Evolutionary conservation across 495 filamentous ascomycete species (phyloP).

Genomic region (Tuber calosporum): DNA sequence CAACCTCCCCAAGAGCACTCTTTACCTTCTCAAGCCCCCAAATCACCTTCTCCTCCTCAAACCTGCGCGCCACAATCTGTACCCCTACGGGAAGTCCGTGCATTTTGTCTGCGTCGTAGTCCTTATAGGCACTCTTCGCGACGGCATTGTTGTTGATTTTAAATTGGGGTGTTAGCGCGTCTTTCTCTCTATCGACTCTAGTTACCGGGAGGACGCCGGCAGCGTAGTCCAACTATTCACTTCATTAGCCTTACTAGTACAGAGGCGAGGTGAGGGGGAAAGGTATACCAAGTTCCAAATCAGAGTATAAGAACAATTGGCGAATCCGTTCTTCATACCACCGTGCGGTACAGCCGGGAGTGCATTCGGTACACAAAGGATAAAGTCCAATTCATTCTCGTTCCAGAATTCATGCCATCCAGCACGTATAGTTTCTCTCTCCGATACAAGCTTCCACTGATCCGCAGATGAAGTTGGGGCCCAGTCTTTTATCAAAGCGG

Average conservation of each 20-base stretch:
- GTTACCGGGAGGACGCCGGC: slow-evolving; percentile 80
- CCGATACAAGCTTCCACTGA: slow-evolving; percentile 71
- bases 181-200: slow-evolving; percentile 63
- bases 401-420: slow-evolving; percentile 81
- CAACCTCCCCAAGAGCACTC: slow-evolving; percentile 35
- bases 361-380: slow-evolving; percentile 79
- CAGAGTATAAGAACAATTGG: slow-evolving; percentile 90
- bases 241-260: background rate
- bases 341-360: slow-evolving; percentile 83
- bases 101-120: slow-evolving; percentile 81
- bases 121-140: slow-evolving; percentile 73
- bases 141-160: slow-evolving; percentile 66
- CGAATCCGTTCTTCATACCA: slow-evolving; percentile 78
- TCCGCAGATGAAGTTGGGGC: slow-evolving; percentile 61
- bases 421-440: slow-evolving; percentile 68
- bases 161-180: slow-evolving; percentile 57
- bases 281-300: slow-evolving; percentile 72
- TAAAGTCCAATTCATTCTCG: slow-evolving; percentile 62
- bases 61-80: slow-evolving; percentile 70
- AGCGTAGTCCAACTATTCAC: slow-evolving; percentile 69
- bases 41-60: slow-evolving; percentile 92
- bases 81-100: slow-evolving; percentile 80
- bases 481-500: slow-evolving; percentile 65
- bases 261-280: background rate
- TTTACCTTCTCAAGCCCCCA: slow-evolving; percentile 41